Evolutionary conservation across 2,329 filamentous ascomycete genomes (phyloP).

Genomic region (Claviceps spartinae): DNA sequence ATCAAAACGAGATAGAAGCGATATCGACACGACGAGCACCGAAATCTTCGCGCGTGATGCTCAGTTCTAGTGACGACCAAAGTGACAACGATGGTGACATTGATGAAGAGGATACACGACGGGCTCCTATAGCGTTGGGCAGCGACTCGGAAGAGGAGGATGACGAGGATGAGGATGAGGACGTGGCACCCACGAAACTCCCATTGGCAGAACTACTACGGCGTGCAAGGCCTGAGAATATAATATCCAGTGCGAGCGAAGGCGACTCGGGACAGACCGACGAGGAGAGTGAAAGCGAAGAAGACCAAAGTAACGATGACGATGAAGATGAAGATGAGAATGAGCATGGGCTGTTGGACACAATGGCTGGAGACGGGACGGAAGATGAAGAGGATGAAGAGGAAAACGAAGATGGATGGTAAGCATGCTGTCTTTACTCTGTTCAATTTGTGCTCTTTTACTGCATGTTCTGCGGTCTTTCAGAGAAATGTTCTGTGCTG

Average conservation of each 20-base stretch:
- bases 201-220: constrained; percentile 14
- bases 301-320: constrained; percentile 11
- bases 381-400: constrained; percentile 15
- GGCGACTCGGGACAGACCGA: constrained; percentile 8
- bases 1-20: neutral
- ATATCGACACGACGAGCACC: neutral
- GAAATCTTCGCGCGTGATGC: neutral
- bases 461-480: too few species aligned
- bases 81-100: neutral
- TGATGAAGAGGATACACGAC: constrained; percentile 1
- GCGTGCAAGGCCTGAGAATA: constrained; percentile 9
- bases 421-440: neutral
- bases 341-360: constrained; percentile 16
- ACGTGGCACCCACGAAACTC: constrained; percentile 6
- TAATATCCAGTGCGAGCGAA: constrained; percentile 10
- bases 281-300: constrained; percentile 9
- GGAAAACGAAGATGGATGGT: constrained; percentile 8
- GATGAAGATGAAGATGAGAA: constrained; percentile 7
- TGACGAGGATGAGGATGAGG: constrained; percentile 8
- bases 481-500: too few species aligned
- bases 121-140: constrained; percentile 1
- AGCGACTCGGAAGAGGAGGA: constrained; percentile 5
- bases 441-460: too few species aligned
- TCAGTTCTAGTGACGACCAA: constrained; percentile 4
- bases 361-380: constrained; percentile 21